A percentile compares a stretch with the other conserved stretches of the same genome.
These are phyloP conservation scores for Aspergillus vadensis DNA, from an alignment of 2,329 filamentous ascomycete genomes.

Conservation along the genomic window DNA sequence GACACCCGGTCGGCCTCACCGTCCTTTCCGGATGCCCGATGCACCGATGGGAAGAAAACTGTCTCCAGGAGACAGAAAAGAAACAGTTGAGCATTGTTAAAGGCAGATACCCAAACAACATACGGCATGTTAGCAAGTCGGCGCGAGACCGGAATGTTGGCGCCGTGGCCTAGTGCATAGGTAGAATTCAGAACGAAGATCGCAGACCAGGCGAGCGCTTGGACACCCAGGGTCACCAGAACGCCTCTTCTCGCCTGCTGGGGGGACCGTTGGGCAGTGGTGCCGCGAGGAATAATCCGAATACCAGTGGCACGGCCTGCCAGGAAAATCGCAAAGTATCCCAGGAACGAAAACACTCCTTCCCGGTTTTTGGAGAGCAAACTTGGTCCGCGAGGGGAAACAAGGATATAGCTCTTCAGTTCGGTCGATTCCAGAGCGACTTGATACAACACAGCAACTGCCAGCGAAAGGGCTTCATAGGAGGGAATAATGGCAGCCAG, in stretches of 20 bases:
- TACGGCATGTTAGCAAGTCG: constrained; percentile 92
- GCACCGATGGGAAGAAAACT: constrained; percentile 72
- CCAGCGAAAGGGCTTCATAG: constrained; percentile 72
- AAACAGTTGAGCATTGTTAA: constrained; percentile 81
- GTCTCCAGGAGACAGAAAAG: constrained; percentile 78
- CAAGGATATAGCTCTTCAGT: constrained; percentile 81
- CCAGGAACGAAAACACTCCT: constrained; percentile 90
- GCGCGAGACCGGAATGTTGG: constrained; percentile 72
- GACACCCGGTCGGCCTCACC: constrained; percentile 66
- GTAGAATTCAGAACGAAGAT: constrained; percentile 71
- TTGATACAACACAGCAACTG: constrained; percentile 72
- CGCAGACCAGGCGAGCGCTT: constrained; percentile 67
- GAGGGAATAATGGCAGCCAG: constrained; percentile 71
- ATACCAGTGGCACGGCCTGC: constrained; percentile 83
- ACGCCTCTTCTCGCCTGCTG: constrained; percentile 56
- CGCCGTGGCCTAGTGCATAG: constrained; percentile 68
- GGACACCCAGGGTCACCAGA: constrained; percentile 64
- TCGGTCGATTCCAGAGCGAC: constrained; percentile 71
- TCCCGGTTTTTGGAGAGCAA: constrained; percentile 89
- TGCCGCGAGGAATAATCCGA: constrained; percentile 69
- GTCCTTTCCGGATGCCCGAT: constrained; percentile 57
- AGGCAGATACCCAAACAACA: constrained; percentile 86
- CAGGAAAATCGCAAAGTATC: constrained; percentile 93
- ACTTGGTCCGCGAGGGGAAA: constrained; percentile 71
- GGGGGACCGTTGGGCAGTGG: constrained; percentile 47